A percentile compares a stretch with the other conserved stretches of the same genome.
Conservation (phyloP, 495 filamentous ascomycete genomes). For the Symbiotaphrina buchneri region DNA sequence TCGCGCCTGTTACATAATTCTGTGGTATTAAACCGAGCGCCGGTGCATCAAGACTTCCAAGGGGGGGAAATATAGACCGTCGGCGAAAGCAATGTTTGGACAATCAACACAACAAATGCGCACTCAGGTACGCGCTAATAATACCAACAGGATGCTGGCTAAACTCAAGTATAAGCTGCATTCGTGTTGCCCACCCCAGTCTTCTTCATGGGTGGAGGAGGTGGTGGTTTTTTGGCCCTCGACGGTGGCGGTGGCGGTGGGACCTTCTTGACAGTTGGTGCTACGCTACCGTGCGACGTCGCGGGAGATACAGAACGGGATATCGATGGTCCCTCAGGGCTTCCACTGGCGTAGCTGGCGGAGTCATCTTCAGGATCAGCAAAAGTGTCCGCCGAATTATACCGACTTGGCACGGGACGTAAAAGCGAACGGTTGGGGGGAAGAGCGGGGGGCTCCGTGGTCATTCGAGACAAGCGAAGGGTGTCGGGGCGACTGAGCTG, state of each 20-base stretch:
- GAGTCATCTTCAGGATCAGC: constrained; percentile 41
- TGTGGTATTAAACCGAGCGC: too few species aligned
- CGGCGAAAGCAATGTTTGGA: too few species aligned
- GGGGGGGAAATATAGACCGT: too few species aligned
- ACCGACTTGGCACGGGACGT: constrained; percentile 16
- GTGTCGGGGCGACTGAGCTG: constrained; percentile 21
- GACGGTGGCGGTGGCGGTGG: constrained; percentile 71
- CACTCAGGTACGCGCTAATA: too few species aligned
- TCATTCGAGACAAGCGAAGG: constrained; percentile 27
- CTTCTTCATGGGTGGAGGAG: constrained; percentile 21
- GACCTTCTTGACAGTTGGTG: constrained; percentile 34
- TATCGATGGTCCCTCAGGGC: constrained; percentile 32
- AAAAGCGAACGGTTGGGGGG: constrained; percentile 19
- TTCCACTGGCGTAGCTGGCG: constrained; percentile 27
- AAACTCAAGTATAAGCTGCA: neutral
- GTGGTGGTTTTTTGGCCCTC: constrained; percentile 53
- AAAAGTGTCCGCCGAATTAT: constrained; percentile 30
- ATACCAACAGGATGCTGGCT: neutral
- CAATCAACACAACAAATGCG: too few species aligned
- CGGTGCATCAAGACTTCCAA: too few species aligned
- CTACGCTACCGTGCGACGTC: constrained; percentile 34
- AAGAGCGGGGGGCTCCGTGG: constrained; percentile 28
- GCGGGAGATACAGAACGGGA: constrained; percentile 35
- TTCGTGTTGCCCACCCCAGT: neutral
- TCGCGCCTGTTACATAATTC: too few species aligned